phyloP scores from a whole-genome alignment of 495 filamentous ascomycete species.

The Xylaria acuta region DNA sequence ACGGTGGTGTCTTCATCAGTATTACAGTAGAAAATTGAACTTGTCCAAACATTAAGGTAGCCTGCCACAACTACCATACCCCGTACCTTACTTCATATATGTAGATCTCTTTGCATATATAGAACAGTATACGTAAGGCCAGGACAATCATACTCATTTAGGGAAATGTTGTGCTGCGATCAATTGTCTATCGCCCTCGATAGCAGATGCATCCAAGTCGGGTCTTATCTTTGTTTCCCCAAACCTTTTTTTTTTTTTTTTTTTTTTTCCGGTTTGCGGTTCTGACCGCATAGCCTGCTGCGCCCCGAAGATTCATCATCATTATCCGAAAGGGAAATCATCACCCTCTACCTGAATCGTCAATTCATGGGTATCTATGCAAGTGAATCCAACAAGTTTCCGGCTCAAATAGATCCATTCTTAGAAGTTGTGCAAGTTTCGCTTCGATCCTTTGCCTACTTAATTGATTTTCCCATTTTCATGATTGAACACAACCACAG shows the following conservation, averaged over 20 bases:
- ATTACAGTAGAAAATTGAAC: background rate
- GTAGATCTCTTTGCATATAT: background rate
- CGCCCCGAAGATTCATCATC: constrained; percentile 28
- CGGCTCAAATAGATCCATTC: background rate
- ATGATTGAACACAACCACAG: background rate
- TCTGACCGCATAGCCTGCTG: constrained; percentile 14
- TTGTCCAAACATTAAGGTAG: background rate
- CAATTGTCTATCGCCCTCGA: constrained; percentile 4
- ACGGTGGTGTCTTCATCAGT: background rate
- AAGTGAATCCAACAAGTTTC: background rate
- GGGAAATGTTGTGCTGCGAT: constrained; percentile 6
- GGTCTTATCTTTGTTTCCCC: constrained; percentile 14
- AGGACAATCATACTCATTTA: constrained; percentile 2
- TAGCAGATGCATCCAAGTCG: background rate
- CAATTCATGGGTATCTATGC: background rate
- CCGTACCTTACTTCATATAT: background rate
- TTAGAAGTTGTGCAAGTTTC: background rate
- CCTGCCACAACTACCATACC: background rate
- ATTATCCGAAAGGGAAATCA: constrained; percentile 19
- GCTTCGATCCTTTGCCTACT: background rate
- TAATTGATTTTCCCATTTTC: background rate
- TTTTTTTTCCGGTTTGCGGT: constrained; percentile 4
- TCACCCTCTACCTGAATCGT: constrained; percentile 16
- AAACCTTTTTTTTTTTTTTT: no score
- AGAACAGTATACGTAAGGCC: background rate